Percentiles rank a stretch among this genome's conserved stretches.
Evolutionary conservation across 1,139 yeast genomes (phyloP).

Genomic region (Taphrina deformans): DNA sequence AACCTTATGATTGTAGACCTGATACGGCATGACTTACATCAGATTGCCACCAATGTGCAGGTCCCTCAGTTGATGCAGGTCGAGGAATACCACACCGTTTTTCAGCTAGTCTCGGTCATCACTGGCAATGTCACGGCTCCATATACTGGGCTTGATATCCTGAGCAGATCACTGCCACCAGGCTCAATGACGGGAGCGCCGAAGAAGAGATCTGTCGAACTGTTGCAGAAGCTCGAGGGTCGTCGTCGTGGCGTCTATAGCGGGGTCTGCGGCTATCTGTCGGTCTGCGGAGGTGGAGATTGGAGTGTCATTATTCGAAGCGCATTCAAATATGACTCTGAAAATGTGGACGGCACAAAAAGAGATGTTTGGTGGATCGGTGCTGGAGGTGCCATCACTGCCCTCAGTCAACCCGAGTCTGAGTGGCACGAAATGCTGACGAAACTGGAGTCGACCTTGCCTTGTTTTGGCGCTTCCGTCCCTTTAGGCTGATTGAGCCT

Average conservation of each 20-base stretch:
- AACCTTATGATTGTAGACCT: constrained; percentile 95
- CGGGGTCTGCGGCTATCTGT: constrained; percentile 96
- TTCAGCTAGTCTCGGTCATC: constrained; percentile 86
- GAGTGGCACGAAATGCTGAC: constrained; percentile 93
- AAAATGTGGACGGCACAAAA: constrained; percentile 46
- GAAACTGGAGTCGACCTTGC: constrained; percentile 76
- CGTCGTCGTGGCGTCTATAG: constrained; percentile 75
- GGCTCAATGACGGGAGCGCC: constrained; percentile 99
- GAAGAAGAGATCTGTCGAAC: constrained; percentile 83
- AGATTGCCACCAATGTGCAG: constrained; percentile 58
- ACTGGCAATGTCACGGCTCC: constrained; percentile 55
- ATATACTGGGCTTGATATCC: constrained; percentile 73
- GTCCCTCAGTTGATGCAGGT: constrained; percentile 84
- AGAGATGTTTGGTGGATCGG: constrained; percentile 73
- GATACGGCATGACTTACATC: constrained; percentile 85
- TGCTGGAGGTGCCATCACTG: constrained; percentile 98
- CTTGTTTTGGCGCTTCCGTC: constrained; percentile 41
- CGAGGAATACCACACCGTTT: constrained; percentile 89
- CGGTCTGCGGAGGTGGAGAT: constrained; percentile 76
- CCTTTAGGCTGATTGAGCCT: not conserved
- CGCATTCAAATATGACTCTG: constrained; percentile 63
- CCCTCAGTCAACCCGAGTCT: constrained; percentile 70
- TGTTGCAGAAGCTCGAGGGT: constrained; percentile 59
- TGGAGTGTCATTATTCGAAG: constrained; percentile 96
- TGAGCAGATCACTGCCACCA: constrained; percentile 82